These are phyloP conservation scores for Epichloe aotearoae DNA, from an alignment of 2,329 filamentous ascomycete genomes.

Conservation along the genomic window DNA sequence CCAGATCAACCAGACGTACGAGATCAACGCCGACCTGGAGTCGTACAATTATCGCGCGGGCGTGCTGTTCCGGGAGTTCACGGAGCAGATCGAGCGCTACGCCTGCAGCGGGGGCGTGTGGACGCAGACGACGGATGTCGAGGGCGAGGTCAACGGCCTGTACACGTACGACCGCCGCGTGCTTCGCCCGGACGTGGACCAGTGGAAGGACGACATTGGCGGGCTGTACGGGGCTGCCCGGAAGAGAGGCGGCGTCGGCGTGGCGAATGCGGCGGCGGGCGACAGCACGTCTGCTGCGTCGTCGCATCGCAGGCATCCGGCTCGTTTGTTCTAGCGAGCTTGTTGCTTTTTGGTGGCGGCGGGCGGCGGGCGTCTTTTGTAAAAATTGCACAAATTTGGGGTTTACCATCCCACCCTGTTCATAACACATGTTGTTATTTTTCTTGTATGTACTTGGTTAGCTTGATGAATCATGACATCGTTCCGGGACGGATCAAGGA, in stretches of 20 bases:
- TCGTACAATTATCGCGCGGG: conserved; percentile 56
- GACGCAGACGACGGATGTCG: conserved; percentile 64
- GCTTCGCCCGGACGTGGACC: conserved; percentile 38
- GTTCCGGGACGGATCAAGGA: background rate
- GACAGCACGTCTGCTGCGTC: background rate
- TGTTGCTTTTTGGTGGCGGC: too few species aligned
- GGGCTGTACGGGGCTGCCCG: conserved; percentile 43
- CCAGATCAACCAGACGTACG: conserved; percentile 53
- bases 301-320: background rate
- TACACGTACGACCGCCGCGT: conserved; percentile 54
- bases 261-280: too few species aligned
- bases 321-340: too few species aligned
- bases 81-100: conserved; percentile 45
- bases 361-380: too few species aligned
- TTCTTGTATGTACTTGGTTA: too few species aligned
- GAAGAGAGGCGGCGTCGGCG: conserved; percentile 8
- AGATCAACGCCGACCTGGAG: conserved; percentile 43
- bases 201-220: conserved; percentile 49
- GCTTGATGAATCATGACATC: too few species aligned
- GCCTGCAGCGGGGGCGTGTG: conserved; percentile 56
- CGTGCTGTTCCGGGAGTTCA: conserved; percentile 45
- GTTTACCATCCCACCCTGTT: too few species aligned
- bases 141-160: conserved; percentile 61
- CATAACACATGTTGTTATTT: too few species aligned
- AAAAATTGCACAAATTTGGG: too few species aligned